Conservation (phyloP, 371 early-diverging fungal species). For the Mortierella sp. region DNA sequence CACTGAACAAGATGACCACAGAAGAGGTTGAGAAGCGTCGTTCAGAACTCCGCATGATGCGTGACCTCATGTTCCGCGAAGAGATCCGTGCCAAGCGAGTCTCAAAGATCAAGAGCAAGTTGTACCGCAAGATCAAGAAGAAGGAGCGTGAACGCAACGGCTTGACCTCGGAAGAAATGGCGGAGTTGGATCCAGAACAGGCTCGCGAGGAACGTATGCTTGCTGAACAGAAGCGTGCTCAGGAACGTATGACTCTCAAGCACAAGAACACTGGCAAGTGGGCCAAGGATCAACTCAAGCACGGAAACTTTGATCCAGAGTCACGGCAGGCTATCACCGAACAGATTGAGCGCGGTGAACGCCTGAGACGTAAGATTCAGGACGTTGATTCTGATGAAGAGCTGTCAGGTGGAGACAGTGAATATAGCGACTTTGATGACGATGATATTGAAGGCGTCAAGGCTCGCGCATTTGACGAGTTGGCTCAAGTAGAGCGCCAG, state of each 20-base stretch:
- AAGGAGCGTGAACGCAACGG: conserved; percentile 73
- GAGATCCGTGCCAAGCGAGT: conserved; percentile 92
- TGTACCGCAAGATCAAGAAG: conserved; percentile 87
- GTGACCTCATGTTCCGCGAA: conserved; percentile 93
- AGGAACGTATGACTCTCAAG: conserved; percentile 93
- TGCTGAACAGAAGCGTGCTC: conserved; percentile 83
- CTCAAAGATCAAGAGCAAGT: conserved; percentile 97
- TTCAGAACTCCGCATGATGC: conserved; percentile 88
- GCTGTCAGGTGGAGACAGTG: conserved; percentile 66
- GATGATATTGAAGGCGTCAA: conserved; percentile 57
- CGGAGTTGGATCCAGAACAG: conserved; percentile 80
- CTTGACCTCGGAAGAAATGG: conserved; percentile 67
- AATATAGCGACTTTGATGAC: conserved; percentile 61
- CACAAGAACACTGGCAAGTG: conserved; percentile 96
- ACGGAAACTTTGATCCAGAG: conserved; percentile 76
- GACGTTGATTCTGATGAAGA: conserved; percentile 73
- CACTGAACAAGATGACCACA: conserved; percentile 80
- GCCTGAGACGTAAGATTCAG: conserved; percentile 84
- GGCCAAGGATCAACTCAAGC: conserved; percentile 86
- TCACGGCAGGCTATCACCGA: conserved; percentile 88
- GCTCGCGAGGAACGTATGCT: conserved; percentile 73
- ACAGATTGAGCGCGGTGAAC: conserved; percentile 86
- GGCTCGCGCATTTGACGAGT: conserved; percentile 58
- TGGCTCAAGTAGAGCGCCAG: conserved; percentile 62
- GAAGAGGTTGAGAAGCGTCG: conserved; percentile 84